Conservation (phyloP, 805 yeast species). For the Lipomyces spencermartinsiae region DNA sequence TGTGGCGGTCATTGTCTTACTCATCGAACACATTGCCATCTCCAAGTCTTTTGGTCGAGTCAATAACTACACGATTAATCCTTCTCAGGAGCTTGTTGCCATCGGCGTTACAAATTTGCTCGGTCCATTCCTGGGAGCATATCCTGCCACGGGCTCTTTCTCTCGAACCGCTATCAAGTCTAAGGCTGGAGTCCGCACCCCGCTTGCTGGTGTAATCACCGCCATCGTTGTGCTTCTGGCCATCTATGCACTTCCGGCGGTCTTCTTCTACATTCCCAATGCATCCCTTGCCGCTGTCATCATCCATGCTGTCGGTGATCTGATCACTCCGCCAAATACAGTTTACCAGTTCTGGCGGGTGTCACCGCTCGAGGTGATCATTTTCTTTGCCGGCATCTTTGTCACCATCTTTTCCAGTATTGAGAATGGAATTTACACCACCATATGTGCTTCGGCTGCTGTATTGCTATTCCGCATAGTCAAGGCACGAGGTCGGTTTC, state of each 20-base stretch:
- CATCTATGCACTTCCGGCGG: background rate
- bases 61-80: background rate
- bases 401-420: background rate
- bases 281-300: background rate
- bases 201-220: background rate
- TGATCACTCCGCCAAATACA: background rate
- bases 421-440: background rate
- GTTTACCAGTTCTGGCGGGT: background rate
- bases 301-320: background rate
- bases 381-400: background rate
- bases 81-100: background rate
- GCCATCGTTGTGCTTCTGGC: background rate
- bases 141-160: background rate
- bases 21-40: background rate
- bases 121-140: background rate
- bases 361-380: background rate
- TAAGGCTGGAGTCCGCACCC: background rate
- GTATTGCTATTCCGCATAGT: background rate
- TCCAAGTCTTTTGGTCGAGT: background rate
- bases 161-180: background rate
- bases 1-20: background rate
- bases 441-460: background rate
- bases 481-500: background rate
- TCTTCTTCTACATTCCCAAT: conserved; percentile 3
- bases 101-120: background rate